phyloP scores from a whole-genome alignment of 805 yeast species.

The Barnettozyma botsteinii region DNA sequence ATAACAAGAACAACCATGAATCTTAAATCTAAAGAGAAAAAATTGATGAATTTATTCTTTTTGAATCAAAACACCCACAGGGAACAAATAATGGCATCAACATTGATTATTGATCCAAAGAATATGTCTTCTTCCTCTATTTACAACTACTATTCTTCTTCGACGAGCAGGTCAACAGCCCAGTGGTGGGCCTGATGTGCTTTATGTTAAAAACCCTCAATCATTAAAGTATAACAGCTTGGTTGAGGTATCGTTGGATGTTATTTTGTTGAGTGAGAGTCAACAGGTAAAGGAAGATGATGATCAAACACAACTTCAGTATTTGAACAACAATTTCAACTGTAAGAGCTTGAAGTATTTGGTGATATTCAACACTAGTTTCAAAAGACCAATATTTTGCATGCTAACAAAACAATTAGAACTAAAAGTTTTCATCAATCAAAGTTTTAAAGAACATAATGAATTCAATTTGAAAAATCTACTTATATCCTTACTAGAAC shows the following conservation, averaged over 20 bases:
- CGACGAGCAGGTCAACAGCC: constrained; percentile 18
- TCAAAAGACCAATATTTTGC: constrained; percentile 22
- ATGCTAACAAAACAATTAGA: constrained; percentile 10
- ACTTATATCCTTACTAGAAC: constrained; percentile 22
- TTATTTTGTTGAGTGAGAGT: constrained; percentile 28
- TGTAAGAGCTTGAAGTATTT: constrained; percentile 17
- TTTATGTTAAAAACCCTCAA: constrained; percentile 26
- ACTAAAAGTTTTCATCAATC: constrained; percentile 20
- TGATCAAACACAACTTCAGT: constrained; percentile 9
- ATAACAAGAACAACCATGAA: constrained; percentile 1
- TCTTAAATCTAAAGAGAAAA: constrained; percentile 11
- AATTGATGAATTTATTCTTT: constrained; percentile 12
- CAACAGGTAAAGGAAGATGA: constrained; percentile 24
- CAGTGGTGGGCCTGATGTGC: constrained; percentile 30
- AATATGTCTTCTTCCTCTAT: constrained; percentile 4
- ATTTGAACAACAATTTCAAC: constrained; percentile 19
- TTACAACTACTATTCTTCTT: constrained; percentile 14
- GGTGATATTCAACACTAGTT: constrained; percentile 15
- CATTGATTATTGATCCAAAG: constrained; percentile 15
- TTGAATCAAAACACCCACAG: constrained; percentile 10
- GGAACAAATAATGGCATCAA: constrained; percentile 7
- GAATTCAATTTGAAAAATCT: constrained; percentile 21
- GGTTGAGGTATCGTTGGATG: constrained; percentile 29
- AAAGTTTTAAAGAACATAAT: constrained; percentile 17
- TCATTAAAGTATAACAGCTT: constrained; percentile 15